Conservation (phyloP, 164 flowering plant species). For the Magnolia officinalis region DNA sequence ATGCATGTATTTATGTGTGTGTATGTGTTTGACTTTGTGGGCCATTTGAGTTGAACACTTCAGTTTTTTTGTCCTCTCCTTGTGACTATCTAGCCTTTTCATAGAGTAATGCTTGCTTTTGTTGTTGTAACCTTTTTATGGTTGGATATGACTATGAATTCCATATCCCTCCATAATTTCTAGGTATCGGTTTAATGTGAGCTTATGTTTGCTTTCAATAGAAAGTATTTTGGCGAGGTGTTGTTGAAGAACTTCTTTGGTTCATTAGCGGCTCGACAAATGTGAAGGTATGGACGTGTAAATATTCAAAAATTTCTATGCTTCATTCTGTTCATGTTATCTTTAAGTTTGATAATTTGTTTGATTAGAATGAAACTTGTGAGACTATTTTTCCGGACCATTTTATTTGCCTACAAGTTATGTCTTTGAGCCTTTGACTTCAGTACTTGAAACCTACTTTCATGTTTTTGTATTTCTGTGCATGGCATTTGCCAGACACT, state of each 20-base stretch:
- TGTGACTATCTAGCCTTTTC: too few species aligned
- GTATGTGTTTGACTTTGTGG: too few species aligned
- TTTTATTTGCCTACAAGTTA: too few species aligned
- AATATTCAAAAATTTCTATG: not conserved
- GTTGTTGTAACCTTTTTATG: not conserved
- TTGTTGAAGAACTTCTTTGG: constrained; percentile 97
- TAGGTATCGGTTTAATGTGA: not conserved
- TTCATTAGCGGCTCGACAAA: constrained; percentile 96
- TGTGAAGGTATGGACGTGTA: constrained; percentile 58
- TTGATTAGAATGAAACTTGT: too few species aligned
- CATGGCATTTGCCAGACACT: too few species aligned
- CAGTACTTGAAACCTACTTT: too few species aligned
- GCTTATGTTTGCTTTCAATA: constrained; percentile 13
- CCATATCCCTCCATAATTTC: not conserved
- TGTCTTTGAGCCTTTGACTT: too few species aligned
- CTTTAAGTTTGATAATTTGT: not conserved
- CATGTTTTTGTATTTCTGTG: too few species aligned
- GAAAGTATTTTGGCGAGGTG: constrained; percentile 97
- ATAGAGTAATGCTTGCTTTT: not conserved
- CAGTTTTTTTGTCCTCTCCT: not conserved
- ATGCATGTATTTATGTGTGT: not conserved
- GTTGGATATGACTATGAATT: not conserved
- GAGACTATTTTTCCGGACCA: too few species aligned
- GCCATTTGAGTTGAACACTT: not conserved
- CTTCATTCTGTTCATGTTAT: not conserved